Base-by-base conservation (phyloP, 2,329 filamentous ascomycete genomes). In the Phialocephala subalpina region DNA sequence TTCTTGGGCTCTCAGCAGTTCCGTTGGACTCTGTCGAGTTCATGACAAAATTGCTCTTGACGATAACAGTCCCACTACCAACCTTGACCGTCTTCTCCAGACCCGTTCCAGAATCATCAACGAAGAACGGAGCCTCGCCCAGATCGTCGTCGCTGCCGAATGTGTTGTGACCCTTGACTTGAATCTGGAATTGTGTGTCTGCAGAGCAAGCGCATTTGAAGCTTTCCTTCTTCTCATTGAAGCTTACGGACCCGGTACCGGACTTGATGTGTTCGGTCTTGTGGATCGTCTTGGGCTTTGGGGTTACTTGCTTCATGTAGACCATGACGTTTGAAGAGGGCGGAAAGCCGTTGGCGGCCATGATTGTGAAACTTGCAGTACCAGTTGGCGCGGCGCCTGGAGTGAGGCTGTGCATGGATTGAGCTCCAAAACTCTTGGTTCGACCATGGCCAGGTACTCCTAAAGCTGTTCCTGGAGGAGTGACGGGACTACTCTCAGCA, bases 251-350 rank as follows among this genome's bases (percentile, higher is more conserved):
- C 1, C 91, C 92, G 1, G 82, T 82, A 2, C 86, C 81, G 0
- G 90, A 86, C 78, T 97, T 97, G 81, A 92, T 87, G 70, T 96
- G 91, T 78, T 97, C 97, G 25, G 94, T 97, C 83, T 98, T 97
- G 81, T 94, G 90, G 55, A 99, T 82, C 55, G 91, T 87, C 81
- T 96, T 97, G 58, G 79, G 86, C 79, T 91, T 94, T 56, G 88
- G 80, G 3, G 84, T 82, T 38, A 92, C 76, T 71, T 92, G 88
- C 63, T 88, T 89, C 71, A 97, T 81, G 65, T 87, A 80, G 57
- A 97, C 87, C 74, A 93, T 94, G n/a, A 97, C 81, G 75, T 97
- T 93, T 6, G 92, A 85, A 6, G 87, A 87, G 1, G 90, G 81
- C 18, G 93, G 91, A 79, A 90, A 99, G 36, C 92, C 93, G 2